phyloP scores from a whole-genome alignment of 768 basidiomycete species.

The Cytidiella melzeri region DNA sequence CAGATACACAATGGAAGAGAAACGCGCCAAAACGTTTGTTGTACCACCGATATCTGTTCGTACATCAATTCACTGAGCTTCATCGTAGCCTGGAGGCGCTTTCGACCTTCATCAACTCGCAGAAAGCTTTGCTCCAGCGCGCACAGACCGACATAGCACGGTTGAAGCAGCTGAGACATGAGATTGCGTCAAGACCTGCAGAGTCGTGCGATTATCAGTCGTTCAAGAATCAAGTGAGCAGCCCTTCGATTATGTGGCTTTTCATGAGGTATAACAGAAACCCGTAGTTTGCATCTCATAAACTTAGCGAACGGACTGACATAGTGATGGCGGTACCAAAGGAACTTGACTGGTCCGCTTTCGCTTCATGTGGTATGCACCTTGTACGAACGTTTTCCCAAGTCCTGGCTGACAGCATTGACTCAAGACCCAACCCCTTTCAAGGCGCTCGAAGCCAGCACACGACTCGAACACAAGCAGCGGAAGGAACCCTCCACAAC shows the following conservation, averaged over 20 bases:
- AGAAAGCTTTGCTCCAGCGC: slow-evolving; percentile 50
- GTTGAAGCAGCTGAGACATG: slow-evolving; percentile 39
- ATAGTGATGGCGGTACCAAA: slow-evolving; percentile 39
- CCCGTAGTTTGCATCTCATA: slow-evolving; percentile 19
- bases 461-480: slow-evolving; percentile 27
- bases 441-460: slow-evolving; percentile 37
- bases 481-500: slow-evolving; percentile 32
- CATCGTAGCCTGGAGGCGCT: slow-evolving; percentile 54
- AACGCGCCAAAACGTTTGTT: slow-evolving; percentile 22
- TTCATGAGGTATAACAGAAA: too few species aligned
- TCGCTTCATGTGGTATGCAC: slow-evolving; percentile 46
- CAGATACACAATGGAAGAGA: slow-evolving; percentile 18
- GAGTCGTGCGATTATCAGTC: slow-evolving; percentile 30
- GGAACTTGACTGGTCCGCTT: slow-evolving; percentile 58
- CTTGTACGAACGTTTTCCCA: background rate
- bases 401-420: background rate
- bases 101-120: slow-evolving; percentile 55
- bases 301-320: slow-evolving; percentile 39
- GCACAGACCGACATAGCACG: slow-evolving; percentile 59
- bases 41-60: background rate
- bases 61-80: background rate
- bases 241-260: slow-evolving; percentile 22
- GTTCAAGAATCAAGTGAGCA: slow-evolving; percentile 20
- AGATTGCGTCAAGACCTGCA: slow-evolving; percentile 30
- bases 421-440: slow-evolving; percentile 49